Evolutionary conservation across 2,329 filamentous ascomycete genomes (phyloP).

Genomic region (Clonostachys byssicola): DNA sequence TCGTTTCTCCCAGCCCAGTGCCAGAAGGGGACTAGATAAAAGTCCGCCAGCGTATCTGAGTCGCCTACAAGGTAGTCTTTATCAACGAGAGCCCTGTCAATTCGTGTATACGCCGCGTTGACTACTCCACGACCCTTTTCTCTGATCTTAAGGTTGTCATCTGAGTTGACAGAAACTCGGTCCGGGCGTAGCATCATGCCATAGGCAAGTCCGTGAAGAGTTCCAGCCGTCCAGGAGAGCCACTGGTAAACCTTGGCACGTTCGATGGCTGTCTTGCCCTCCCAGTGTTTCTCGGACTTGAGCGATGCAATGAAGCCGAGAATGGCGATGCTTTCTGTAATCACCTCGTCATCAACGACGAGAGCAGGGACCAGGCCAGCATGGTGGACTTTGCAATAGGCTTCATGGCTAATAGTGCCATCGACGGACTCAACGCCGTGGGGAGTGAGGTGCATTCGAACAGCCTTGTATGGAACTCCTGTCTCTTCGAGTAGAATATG

Average conservation of each 20-base stretch:
- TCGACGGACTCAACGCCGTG: constrained; percentile 16
- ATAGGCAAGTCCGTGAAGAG: constrained; percentile 20
- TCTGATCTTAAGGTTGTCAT: neutral
- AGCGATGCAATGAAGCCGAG: constrained; percentile 21
- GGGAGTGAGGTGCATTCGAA: constrained; percentile 10
- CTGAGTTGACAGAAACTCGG: too few species aligned
- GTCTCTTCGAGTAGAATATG: constrained; percentile 22
- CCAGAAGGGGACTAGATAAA: constrained; percentile 1
- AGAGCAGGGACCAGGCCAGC: constrained; percentile 22
- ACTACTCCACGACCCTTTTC: neutral
- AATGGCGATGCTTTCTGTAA: constrained; percentile 25
- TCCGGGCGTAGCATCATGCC: constrained; percentile 5
- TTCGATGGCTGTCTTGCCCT: constrained; percentile 12
- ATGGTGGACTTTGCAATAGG: constrained; percentile 21
- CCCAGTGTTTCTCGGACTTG: constrained; percentile 1
- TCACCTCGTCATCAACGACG: constrained; percentile 13
- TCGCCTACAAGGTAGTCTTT: neutral
- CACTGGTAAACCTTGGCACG: constrained; percentile 20
- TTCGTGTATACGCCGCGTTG: neutral
- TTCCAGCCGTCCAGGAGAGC: constrained; percentile 22
- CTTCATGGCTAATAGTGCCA: constrained; percentile 18
- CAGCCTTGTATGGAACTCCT: constrained; percentile 12
- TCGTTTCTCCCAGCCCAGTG: constrained; percentile 1
- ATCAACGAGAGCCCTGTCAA: neutral
- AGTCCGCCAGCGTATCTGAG: constrained; percentile 2